Evolutionary conservation across 495 filamentous ascomycete species (phyloP).

Genomic region (Neohortaea acidophila): DNA sequence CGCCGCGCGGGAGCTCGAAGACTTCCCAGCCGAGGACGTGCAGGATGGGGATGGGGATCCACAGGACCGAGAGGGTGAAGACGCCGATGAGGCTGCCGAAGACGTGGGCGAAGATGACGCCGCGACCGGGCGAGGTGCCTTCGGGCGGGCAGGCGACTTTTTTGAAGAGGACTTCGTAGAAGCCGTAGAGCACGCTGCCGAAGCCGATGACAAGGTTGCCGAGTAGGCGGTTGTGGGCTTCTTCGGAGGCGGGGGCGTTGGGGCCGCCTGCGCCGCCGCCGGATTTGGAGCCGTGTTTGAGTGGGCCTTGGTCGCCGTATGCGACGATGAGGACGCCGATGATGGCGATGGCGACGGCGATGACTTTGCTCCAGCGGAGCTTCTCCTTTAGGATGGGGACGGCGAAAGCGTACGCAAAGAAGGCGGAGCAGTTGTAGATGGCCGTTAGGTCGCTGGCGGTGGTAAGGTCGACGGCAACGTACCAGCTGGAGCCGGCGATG

Average conservation of each 20-base stretch:
- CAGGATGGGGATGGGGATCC: slow-evolving; percentile 79
- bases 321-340: slow-evolving; percentile 80
- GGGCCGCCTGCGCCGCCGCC: slow-evolving; percentile 33
- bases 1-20: slow-evolving; percentile 65
- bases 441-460: slow-evolving; percentile 85
- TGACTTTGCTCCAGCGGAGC: slow-evolving; percentile 59
- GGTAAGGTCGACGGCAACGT: slow-evolving; percentile 83
- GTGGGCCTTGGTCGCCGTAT: slow-evolving; percentile 51
- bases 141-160: slow-evolving; percentile 82
- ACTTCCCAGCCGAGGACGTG: slow-evolving; percentile 62
- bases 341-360: slow-evolving; percentile 74
- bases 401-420: slow-evolving; percentile 93
- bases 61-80: slow-evolving; percentile 74
- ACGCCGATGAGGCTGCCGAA: slow-evolving; percentile 73
- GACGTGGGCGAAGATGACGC: slow-evolving; percentile 83
- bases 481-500: slow-evolving; percentile 87
- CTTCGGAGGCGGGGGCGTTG: slow-evolving; percentile 29
- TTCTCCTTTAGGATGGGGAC: slow-evolving; percentile 78
- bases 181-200: slow-evolving; percentile 86
- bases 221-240: slow-evolving; percentile 45
- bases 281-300: slow-evolving; percentile 38
- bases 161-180: slow-evolving; percentile 97
- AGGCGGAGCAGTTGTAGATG: slow-evolving; percentile 98
- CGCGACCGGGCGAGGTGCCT: slow-evolving; percentile 59
- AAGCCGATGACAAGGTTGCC: slow-evolving; percentile 87